Base-by-base conservation (phyloP, 2,329 filamentous ascomycete genomes). In the Colletotrichum cuscutae region DNA sequence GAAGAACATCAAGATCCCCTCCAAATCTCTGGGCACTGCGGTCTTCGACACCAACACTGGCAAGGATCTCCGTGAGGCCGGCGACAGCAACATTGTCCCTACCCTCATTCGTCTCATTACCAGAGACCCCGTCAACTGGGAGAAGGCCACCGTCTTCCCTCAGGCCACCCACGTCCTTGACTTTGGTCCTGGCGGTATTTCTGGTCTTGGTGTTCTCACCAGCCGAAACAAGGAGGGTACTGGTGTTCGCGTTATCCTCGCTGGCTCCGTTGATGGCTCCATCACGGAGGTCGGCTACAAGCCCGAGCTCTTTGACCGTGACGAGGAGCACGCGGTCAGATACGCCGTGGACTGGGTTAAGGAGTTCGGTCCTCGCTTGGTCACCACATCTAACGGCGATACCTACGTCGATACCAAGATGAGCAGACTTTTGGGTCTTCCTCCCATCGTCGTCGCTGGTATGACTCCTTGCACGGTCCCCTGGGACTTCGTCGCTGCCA, bases 211-310 rank as follows among this genome's bases (percentile, higher is more conserved):
- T 80, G 94, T 97, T 58, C 87, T 99, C 75, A 99, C 97, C 71
- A 98, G 97, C 88, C 94, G 97, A 78, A 99, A 98, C 89, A 99
- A 99, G 87, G 97, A 99, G 82, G 97, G 97, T 75, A 98, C 95
- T 71, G 97, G 97, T 79, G 97, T 99, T 46, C 95, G 96, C 74
- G 95, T 99, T 76, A 98, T 99, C 76, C 89, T 99, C 71, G 97
- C 95, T 56, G 97, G 97, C 75, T 90, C 95, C n/a, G 93, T 99
- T 78, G 94, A 96, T 78, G 96, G 96, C 64, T 95, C 95, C 24
- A 93, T 97, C 72, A 88, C 89, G 37, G 97, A 98, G 83, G 93
- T 99, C 74, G 97, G 97, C 68, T 99, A 98, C 88, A 99, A 99
- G 88, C 93, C 96, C 2, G 97, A 99, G 84, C 89, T 99, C 64